Percentiles rank a stretch among this genome's conserved stretches.
These are phyloP conservation scores for Euryodendron excelsum DNA, from an alignment of 148 eudicot genomes.

Conservation along the genomic window DNA sequence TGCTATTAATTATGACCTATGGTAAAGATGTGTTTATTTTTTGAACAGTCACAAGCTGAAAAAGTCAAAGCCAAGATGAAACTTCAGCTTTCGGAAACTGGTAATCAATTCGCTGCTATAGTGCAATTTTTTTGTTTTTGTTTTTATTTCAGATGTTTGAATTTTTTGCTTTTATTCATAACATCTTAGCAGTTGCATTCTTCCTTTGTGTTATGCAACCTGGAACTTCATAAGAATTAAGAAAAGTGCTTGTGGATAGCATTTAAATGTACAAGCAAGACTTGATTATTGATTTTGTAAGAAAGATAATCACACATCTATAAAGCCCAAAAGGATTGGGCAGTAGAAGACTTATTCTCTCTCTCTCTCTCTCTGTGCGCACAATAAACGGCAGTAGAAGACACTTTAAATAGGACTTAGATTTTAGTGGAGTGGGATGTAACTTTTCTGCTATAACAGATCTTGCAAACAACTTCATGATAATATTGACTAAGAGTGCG, in stretches of 20 bases:
- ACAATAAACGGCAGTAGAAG: neutral
- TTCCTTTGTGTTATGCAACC: neutral
- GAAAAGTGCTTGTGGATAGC: neutral
- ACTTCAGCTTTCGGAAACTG: constrained; percentile 86
- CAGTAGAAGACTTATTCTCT: too few relatives aligned
- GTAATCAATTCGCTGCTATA: constrained; percentile 30
- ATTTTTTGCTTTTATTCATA: neutral
- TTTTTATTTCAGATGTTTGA: constrained; percentile 5
- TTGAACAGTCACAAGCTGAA: constrained; percentile 79
- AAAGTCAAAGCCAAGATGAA: constrained; percentile 95
- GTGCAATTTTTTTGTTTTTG: neutral
- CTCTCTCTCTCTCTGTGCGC: neutral
- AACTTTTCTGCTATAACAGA: neutral
- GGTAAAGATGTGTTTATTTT: constrained; percentile 12
- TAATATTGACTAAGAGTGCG: neutral
- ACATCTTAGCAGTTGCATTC: neutral
- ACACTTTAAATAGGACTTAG: neutral
- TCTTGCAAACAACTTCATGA: neutral
- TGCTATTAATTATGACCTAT: constrained; percentile 3
- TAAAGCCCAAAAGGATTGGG: neutral
- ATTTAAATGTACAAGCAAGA: neutral
- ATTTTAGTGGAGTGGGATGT: neutral
- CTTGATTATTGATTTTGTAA: neutral
- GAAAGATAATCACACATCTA: neutral
- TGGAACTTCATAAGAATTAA: neutral